phyloP scores from a whole-genome alignment of 2,329 filamentous ascomycete genomes.

The Scytalidium lignicola region DNA sequence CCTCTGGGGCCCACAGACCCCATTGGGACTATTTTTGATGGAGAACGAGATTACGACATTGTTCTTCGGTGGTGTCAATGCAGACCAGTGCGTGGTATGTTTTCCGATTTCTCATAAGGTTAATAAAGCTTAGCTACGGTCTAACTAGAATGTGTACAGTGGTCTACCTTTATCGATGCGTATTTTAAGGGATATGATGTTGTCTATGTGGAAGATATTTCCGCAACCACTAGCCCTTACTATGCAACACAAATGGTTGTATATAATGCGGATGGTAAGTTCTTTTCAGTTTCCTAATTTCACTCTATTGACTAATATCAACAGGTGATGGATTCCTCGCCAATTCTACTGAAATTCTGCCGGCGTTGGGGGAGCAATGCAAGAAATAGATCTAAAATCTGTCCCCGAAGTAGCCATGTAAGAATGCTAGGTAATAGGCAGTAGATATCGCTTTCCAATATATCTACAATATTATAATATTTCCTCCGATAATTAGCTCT shows the following conservation, averaged over 20 bases:
- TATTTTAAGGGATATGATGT: conserved; percentile 30
- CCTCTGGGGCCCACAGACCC: conserved; percentile 28
- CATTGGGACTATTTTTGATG: conserved; percentile 24
- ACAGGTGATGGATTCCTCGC: too few relatives aligned
- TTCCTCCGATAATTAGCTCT: too few relatives aligned
- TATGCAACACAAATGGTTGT: conserved; percentile 25
- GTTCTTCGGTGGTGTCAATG: conserved; percentile 28
- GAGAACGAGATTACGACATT: conserved; percentile 28
- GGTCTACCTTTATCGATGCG: conserved; percentile 26
- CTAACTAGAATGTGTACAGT: conserved; percentile 5
- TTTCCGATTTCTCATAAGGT: neutral
- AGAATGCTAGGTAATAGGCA: too few relatives aligned
- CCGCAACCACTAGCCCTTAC: conserved; percentile 25
- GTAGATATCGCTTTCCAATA: too few relatives aligned
- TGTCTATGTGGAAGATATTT: conserved; percentile 25
- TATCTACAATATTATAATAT: too few relatives aligned
- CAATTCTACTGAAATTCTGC: too few relatives aligned
- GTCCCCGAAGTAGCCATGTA: too few relatives aligned
- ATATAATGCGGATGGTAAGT: conserved; percentile 24
- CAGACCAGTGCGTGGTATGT: conserved; percentile 25
- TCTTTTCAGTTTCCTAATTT: too few relatives aligned
- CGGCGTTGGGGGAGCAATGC: too few relatives aligned
- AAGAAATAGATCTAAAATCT: too few relatives aligned
- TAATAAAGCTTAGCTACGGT: neutral
- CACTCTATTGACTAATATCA: too few relatives aligned